A percentile compares a stretch with the other conserved stretches of the same genome.
These are phyloP conservation scores for Ustilago trichophora DNA, from an alignment of 1,284 basidiomycete species.

Conservation along the genomic window DNA sequence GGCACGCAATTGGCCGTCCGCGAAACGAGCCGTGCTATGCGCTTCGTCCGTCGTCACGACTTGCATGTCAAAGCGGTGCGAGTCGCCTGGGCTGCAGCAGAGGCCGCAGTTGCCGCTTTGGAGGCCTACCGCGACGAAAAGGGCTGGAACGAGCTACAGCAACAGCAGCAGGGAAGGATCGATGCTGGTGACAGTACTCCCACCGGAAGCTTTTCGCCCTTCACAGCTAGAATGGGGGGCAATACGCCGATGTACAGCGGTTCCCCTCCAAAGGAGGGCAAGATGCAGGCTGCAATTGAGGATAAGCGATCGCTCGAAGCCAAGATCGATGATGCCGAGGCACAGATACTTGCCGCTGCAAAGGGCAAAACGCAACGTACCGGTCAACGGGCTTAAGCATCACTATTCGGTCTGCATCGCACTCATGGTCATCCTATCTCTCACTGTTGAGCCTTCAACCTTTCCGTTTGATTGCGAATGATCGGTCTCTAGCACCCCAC, in stretches of 20 bases:
- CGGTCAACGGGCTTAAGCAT: background rate
- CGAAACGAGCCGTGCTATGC: slow-evolving; percentile 35
- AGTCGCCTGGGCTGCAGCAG: slow-evolving; percentile 40
- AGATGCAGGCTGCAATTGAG: slow-evolving; percentile 1
- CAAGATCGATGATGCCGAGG: slow-evolving; percentile 15
- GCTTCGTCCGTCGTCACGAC: slow-evolving; percentile 44
- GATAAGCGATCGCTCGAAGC: background rate
- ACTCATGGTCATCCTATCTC: too few relatives aligned
- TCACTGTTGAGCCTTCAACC: too few relatives aligned
- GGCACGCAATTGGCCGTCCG: slow-evolving; percentile 45
- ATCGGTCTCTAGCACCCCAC: too few relatives aligned
- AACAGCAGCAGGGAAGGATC: background rate
- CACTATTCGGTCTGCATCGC: too few relatives aligned
- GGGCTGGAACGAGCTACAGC: slow-evolving; percentile 20
- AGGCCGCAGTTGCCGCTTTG: slow-evolving; percentile 48
- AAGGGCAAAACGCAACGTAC: background rate
- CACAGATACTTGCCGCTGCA: slow-evolving; percentile 1
- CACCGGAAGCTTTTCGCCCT: background rate
- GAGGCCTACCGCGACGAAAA: slow-evolving; percentile 51
- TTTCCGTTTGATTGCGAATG: too few relatives aligned
- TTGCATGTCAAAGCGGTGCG: slow-evolving; percentile 49
- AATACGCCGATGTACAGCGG: too few relatives aligned
- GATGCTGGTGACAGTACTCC: slow-evolving; percentile 22
- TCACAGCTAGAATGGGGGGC: too few relatives aligned
- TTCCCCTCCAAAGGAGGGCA: background rate